A percentile compares a stretch with the other conserved stretches of the same genome.
These are phyloP conservation scores for Fonsecaea monophora DNA, from an alignment of 2,329 filamentous ascomycete species.

Conservation along the genomic window DNA sequence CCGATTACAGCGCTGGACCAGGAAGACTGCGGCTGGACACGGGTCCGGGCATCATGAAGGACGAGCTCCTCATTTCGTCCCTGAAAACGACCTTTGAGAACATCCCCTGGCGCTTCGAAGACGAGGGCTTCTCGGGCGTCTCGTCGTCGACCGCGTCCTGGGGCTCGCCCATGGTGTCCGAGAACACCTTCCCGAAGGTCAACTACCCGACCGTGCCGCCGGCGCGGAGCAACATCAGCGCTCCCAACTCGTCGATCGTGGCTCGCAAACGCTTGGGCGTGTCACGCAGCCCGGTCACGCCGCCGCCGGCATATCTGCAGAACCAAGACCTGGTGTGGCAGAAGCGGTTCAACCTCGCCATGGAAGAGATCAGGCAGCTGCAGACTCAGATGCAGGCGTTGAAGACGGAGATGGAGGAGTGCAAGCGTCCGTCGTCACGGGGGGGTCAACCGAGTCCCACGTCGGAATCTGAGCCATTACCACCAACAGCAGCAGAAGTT, in stretches of 20 bases:
- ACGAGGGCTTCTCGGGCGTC: constrained; percentile 34
- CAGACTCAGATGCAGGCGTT: constrained; percentile 30
- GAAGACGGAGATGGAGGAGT: constrained; percentile 20
- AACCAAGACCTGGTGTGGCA: constrained; percentile 28
- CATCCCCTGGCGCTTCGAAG: constrained; percentile 32
- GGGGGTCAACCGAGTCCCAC: constrained; percentile 4
- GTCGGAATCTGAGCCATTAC: neutral
- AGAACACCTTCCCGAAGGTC: constrained; percentile 27
- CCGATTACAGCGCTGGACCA: constrained; percentile 1
- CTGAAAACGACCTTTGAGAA: constrained; percentile 30
- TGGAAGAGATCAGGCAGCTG: constrained; percentile 35
- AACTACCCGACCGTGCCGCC: constrained; percentile 26
- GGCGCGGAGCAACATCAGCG: constrained; percentile 23
- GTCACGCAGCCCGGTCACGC: constrained; percentile 15
- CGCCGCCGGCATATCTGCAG: constrained; percentile 22
- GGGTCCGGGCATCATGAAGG: constrained; percentile 18
- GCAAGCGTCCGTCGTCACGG: constrained; percentile 8
- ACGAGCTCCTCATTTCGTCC: constrained; percentile 28
- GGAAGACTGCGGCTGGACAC: constrained; percentile 28
- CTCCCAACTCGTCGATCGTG: constrained; percentile 13
- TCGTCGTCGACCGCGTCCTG: constrained; percentile 32
- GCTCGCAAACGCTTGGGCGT: constrained; percentile 16
- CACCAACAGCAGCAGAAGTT: neutral
- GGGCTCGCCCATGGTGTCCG: constrained; percentile 32
- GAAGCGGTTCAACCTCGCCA: constrained; percentile 32